Evolutionary conservation across 129 eudicot species (phyloP), one percentile per base, ranked within the genome.

Genomic region (Chrysanthemum makinoi): DNA sequence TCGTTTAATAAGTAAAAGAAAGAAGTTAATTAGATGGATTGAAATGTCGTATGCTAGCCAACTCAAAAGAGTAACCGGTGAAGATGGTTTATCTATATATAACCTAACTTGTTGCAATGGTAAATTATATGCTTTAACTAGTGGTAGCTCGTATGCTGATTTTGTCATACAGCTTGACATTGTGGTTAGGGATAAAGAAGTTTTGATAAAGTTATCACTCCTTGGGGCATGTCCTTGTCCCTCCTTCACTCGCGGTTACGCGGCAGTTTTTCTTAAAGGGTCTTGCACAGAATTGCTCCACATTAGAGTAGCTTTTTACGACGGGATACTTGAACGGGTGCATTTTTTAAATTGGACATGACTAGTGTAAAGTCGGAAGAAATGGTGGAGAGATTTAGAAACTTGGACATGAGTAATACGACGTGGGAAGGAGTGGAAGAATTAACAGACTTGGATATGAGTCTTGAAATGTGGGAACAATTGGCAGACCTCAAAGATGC

Each of bases 281-380:
- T 77, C 54, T 61, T 9, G 46, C 62, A 50, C 47, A 10, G 57
- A 76, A 14, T 10, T 76, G 24, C 59, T 68, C 19, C 9, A 13
- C 28, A 24, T 68, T 9, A 0, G 0, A 28, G 19, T 50, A 16
- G 46, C 18, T n/a, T 9, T 12, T 18, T 2, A 14, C 4, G 46
- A 11, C 6, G 62, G 2, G 16, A 59, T 13, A 39, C 62, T n/a
- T n/a, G n/a, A n/a, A n/a, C n/a, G n/a, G n/a, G 70, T 68, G 5
- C 28, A 3, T 12, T 79, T 53, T 62, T 26, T 26, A 69, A 30
- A 48, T 35, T 68, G 5, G 72, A 80, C 70, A 73, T 62, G 53
- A 53, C 66, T 30, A 67, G 11, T 16, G 12, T 26, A 57, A 64
- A 0, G n/a, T 79, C 72, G 83, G 67, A 66, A 10, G 66, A 70